Percentiles rank a stretch among this genome's conserved stretches.
phyloP scores from a whole-genome alignment of 805 yeast species.

The Yarrowia hollandica region DNA sequence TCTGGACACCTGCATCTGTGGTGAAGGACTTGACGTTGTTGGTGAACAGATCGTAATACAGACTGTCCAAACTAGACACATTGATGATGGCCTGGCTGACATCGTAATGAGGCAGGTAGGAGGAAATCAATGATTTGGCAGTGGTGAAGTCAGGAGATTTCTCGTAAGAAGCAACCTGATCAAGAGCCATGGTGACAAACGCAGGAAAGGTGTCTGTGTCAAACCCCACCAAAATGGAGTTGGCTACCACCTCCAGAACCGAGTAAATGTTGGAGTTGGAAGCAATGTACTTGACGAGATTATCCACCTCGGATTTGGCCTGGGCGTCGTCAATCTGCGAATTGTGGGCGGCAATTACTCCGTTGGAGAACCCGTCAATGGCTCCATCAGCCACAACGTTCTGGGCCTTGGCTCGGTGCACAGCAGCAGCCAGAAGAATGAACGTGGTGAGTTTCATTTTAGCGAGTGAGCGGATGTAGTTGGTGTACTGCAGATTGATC shows the following conservation, averaged over 20 bases:
- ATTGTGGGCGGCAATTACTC: slow-evolving; percentile 24
- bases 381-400: slow-evolving; percentile 16
- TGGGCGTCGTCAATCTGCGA: slow-evolving; percentile 20
- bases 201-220: slow-evolving; percentile 3
- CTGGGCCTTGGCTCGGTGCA: slow-evolving; percentile 11
- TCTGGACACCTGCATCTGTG: neutral
- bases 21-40: neutral
- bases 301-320: slow-evolving; percentile 26
- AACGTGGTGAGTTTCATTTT: slow-evolving; percentile 12
- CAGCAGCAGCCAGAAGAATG: slow-evolving; percentile 17
- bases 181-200: slow-evolving; percentile 10
- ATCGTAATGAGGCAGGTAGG: slow-evolving; percentile 11
- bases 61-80: neutral
- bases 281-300: slow-evolving; percentile 24
- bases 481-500: neutral
- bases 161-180: neutral
- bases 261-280: neutral
- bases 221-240: neutral
- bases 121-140: neutral
- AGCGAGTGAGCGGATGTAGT: neutral
- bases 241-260: neutral
- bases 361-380: slow-evolving; percentile 19
- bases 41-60: slow-evolving; percentile 19
- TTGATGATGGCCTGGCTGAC: slow-evolving; percentile 3
- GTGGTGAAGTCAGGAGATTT: slow-evolving; percentile 15